phyloP scores from a whole-genome alignment of 179 eudicot species.

The Carnegiea gigantea region DNA sequence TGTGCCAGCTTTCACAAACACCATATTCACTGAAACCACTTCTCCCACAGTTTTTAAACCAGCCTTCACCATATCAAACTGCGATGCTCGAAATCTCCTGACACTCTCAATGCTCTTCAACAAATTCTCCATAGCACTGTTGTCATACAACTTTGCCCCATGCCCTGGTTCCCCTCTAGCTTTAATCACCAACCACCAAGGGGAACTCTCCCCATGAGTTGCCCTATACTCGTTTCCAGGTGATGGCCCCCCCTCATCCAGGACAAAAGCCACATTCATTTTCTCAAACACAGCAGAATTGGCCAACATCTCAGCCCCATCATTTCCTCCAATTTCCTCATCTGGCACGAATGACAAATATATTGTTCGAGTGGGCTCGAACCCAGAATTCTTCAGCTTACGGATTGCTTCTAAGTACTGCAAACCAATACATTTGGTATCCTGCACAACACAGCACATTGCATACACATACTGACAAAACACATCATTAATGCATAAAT shows the following conservation, averaged over 20 bases:
- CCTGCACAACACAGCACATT: conserved; percentile 34
- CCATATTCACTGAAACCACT: conserved; percentile 83
- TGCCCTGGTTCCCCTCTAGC: conserved; percentile 88
- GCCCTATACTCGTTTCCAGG: conserved; percentile 51
- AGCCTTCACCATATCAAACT: conserved; percentile 81
- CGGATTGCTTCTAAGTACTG: conserved; percentile 87
- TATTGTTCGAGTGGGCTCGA: conserved; percentile 60
- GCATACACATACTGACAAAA: not conserved
- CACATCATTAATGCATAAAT: not conserved
- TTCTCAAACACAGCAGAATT: conserved; percentile 51
- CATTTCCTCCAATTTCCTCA: conserved; percentile 89
- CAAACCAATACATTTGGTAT: conserved; percentile 89
- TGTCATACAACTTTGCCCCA: conserved; percentile 86
- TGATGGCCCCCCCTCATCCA: conserved; percentile 87
- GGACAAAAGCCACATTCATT: conserved; percentile 76
- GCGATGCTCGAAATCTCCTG: conserved; percentile 71
- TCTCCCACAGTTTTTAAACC: conserved; percentile 76
- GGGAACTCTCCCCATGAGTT: conserved; percentile 71
- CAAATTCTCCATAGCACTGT: conserved; percentile 83
- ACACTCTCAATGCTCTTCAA: conserved; percentile 77
- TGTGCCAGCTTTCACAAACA: conserved; percentile 85
- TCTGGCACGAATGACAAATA: conserved; percentile 83
- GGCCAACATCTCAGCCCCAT: conserved; percentile 66
- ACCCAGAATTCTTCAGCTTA: conserved; percentile 50
- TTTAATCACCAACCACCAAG: conserved; percentile 88